Evolutionary conservation across 352 stramenopile genomes (phyloP).

Genomic region (Globisporangium viniferum): DNA sequence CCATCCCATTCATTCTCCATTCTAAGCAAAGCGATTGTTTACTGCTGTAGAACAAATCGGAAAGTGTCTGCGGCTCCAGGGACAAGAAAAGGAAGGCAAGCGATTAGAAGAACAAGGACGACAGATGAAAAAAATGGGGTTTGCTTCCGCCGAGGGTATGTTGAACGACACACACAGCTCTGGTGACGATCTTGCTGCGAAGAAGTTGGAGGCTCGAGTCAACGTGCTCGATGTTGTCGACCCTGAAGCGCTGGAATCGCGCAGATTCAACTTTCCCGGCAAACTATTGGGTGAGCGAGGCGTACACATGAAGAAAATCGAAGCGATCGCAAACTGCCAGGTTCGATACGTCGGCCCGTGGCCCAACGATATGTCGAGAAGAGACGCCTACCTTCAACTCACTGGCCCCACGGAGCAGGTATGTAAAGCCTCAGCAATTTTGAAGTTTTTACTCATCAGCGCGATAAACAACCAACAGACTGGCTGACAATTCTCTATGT

Average conservation of each 20-base stretch:
- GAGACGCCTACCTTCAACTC: constrained; percentile 14
- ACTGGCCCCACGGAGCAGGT: constrained; percentile 19
- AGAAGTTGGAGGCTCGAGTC: constrained; percentile 23
- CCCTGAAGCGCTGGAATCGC: constrained; percentile 35
- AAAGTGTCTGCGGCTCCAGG: constrained; percentile 59
- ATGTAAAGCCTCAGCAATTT: neutral
- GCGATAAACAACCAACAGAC: neutral
- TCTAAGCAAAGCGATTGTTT: neutral
- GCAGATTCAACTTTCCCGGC: constrained; percentile 60
- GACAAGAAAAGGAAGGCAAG: constrained; percentile 60
- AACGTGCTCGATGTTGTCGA: constrained; percentile 33
- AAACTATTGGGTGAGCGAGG: constrained; percentile 61
- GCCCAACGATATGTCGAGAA: constrained; percentile 8
- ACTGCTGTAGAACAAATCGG: constrained; percentile 68
- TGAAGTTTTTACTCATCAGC: neutral
- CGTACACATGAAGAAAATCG: constrained; percentile 61
- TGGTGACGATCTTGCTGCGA: constrained; percentile 6
- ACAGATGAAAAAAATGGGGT: constrained; percentile 59
- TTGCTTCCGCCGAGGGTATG: constrained; percentile 24
- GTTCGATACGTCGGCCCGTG: constrained; percentile 23
- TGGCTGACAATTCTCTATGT: neutral
- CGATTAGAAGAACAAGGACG: constrained; percentile 46
- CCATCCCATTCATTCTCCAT: neutral
- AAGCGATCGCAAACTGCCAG: constrained; percentile 33
- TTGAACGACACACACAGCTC: constrained; percentile 5